Evolutionary conservation across 192 early-diverging fungal genomes (phyloP).

Genomic region (Backusella tarrabulga): DNA sequence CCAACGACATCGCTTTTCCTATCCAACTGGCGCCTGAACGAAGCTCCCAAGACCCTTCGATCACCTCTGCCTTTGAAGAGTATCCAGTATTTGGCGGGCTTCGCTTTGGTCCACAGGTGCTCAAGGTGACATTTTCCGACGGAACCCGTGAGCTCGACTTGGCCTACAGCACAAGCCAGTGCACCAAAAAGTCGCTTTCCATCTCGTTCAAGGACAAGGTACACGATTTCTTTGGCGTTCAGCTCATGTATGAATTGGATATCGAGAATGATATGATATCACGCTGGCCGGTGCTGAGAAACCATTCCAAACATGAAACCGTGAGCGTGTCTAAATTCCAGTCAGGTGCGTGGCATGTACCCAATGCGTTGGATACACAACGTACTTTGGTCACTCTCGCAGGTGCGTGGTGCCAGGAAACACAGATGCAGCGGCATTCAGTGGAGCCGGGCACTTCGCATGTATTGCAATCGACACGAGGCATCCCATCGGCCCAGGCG

Average conservation of each 20-base stretch:
- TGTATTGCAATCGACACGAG: slow-evolving; percentile 1
- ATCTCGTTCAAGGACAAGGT: not conserved
- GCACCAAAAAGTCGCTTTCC: not conserved
- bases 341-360: slow-evolving; percentile 29
- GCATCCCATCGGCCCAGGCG: slow-evolving; percentile 23
- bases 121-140: not conserved
- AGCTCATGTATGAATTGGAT: slow-evolving; percentile 10
- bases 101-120: slow-evolving; percentile 10
- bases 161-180: not conserved
- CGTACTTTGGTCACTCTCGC: slow-evolving; percentile 6
- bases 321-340: slow-evolving; percentile 3
- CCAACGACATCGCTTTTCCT: not conserved
- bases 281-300: not conserved
- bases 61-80: slow-evolving; percentile 18
- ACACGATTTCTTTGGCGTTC: not conserved
- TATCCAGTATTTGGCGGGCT: slow-evolving; percentile 24
- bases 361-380: not conserved
- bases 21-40: not conserved
- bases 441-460: not conserved
- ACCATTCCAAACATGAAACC: not conserved
- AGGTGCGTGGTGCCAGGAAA: slow-evolving; percentile 23
- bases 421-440: not conserved
- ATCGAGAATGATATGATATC: slow-evolving; percentile 13
- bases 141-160: slow-evolving; percentile 25
- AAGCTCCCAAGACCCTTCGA: slow-evolving; percentile 18